Evolutionary conservation across 106 monocot species (phyloP).

Genomic region (Ottelia alismoides): DNA sequence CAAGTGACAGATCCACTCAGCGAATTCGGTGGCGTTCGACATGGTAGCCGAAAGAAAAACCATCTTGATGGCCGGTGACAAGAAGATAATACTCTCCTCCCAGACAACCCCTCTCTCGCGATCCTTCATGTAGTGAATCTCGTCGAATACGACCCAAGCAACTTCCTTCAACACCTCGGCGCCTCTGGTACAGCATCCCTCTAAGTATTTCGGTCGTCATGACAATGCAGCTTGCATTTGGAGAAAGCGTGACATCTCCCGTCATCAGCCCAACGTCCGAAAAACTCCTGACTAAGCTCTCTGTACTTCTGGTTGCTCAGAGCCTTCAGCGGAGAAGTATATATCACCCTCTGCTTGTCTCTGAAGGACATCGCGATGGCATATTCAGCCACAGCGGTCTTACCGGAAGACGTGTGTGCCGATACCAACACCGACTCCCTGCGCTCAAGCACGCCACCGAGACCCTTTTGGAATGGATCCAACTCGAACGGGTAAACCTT

Average conservation of each 20-base stretch:
- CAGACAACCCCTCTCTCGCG: constrained; percentile 96
- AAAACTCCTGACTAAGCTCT: constrained; percentile 86
- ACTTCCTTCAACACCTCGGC: constrained; percentile 95
- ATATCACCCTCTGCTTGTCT: constrained; percentile 92
- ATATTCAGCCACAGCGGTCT: constrained; percentile 94
- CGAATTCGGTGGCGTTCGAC: constrained; percentile 98
- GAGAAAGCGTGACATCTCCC: constrained; percentile 85
- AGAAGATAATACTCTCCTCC: constrained; percentile 97
- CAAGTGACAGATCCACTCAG: constrained; percentile 95
- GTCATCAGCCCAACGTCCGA: constrained; percentile 67
- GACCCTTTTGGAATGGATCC: constrained; percentile 81
- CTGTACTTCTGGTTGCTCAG: constrained; percentile 97
- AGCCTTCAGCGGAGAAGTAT: constrained; percentile 95
- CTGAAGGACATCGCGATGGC: constrained; percentile 96
- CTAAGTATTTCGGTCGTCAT: constrained; percentile 99
- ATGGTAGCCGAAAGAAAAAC: constrained; percentile 96
- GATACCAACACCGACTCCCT: constrained; percentile 91
- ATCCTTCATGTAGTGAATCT: constrained; percentile 99
- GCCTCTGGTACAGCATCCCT: constrained; percentile 92
- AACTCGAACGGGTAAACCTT: constrained; percentile 81
- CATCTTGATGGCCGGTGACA: constrained; percentile 96
- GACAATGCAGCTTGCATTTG: constrained; percentile 90
- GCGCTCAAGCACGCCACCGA: constrained; percentile 78
- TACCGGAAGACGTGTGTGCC: constrained; percentile 96
- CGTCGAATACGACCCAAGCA: constrained; percentile 98